Evolutionary conservation across 306 rosid species (phyloP).

Genomic region (Carpinus viminea): DNA sequence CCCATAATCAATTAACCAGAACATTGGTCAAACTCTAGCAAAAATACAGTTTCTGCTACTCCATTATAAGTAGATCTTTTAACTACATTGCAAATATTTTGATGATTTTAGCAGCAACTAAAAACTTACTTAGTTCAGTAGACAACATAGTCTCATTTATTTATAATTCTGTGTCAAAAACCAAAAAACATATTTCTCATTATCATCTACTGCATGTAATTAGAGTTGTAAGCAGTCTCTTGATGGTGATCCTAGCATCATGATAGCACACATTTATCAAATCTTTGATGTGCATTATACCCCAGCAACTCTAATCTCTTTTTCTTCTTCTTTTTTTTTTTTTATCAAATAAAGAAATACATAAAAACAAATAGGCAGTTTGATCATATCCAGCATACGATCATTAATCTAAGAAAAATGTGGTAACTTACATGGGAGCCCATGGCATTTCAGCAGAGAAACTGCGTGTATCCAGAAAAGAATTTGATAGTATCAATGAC

Average conservation of each 20-base stretch:
- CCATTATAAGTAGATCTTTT: background rate
- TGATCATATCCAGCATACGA: slow-evolving; percentile 22
- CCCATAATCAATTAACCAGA: background rate
- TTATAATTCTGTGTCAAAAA: background rate
- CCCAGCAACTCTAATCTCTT: background rate
- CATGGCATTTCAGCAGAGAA: slow-evolving; percentile 95
- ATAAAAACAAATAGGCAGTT: slow-evolving; percentile 4
- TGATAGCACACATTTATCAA: slow-evolving; percentile 11
- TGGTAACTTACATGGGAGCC: slow-evolving; percentile 85
- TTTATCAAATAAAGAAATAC: slow-evolving; percentile 18
- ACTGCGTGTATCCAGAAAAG: slow-evolving; percentile 81
- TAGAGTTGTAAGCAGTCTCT: background rate
- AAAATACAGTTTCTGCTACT: background rate
- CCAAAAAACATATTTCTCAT: background rate
- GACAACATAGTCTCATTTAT: background rate
- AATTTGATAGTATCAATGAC: slow-evolving; percentile 82
- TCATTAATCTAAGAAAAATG: slow-evolving; percentile 25
- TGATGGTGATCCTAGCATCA: slow-evolving; percentile 10
- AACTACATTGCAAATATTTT: background rate
- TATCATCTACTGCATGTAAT: background rate
- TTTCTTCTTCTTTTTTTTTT: slow-evolving; percentile 1
- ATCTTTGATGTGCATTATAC: slow-evolving; percentile 20
- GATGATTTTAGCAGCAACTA: background rate
- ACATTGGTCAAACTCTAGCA: background rate
- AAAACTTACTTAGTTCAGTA: background rate